A percentile compares a stretch with the other conserved stretches of the same genome.
These are phyloP conservation scores for Paraphoma sp. DNA, from an alignment of 2,329 filamentous ascomycete species.

Conservation along the genomic window DNA sequence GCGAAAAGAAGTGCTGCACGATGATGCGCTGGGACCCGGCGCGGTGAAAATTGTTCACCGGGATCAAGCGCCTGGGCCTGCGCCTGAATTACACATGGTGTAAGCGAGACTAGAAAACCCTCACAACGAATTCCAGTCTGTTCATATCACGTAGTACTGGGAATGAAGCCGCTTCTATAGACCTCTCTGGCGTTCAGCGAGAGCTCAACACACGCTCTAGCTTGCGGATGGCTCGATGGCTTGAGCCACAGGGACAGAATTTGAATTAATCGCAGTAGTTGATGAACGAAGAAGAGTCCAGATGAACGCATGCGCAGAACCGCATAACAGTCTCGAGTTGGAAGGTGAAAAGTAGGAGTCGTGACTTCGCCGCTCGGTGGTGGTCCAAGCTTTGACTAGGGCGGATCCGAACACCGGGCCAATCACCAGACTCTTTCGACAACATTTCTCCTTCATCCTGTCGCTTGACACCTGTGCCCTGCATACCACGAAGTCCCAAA, in stretches of 20 bases:
- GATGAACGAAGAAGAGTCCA: too few species aligned
- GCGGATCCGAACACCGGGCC: not conserved
- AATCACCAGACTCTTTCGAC: not conserved
- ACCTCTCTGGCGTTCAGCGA: too few species aligned
- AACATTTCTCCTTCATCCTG: not conserved
- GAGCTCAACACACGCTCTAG: too few species aligned
- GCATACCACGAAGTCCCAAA: not conserved
- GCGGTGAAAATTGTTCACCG: not conserved
- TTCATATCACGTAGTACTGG: too few species aligned
- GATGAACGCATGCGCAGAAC: too few species aligned
- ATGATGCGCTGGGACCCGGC: not conserved
- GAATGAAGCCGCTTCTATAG: too few species aligned
- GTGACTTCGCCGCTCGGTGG: not conserved
- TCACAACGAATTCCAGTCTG: too few species aligned
- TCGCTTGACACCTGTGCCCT: not conserved
- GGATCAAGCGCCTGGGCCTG: not conserved
- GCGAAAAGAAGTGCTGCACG: not conserved
- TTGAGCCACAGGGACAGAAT: too few species aligned
- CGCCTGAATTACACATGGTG: not conserved
- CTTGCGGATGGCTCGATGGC: too few species aligned
- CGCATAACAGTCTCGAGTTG: too few species aligned
- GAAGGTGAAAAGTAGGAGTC: not conserved
- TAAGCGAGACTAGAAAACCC: too few species aligned
- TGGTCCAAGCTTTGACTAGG: not conserved
- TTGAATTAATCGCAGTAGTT: too few species aligned